Base-by-base conservation (phyloP, 2,329 filamentous ascomycete species). In the Talaromyces islandicus region DNA sequence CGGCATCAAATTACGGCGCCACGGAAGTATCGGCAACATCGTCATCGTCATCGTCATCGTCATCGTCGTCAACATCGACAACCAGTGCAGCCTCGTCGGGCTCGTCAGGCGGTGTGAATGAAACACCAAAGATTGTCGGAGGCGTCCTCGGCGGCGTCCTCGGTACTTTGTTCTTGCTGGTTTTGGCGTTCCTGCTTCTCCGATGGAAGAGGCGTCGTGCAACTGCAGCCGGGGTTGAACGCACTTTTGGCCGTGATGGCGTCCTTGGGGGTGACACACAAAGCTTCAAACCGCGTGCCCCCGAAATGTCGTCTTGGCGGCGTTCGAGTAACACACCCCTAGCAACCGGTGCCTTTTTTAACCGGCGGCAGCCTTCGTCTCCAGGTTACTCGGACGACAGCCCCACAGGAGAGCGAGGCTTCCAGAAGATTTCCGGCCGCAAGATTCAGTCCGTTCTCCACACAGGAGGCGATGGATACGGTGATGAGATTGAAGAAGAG, bases 101-200 rank as follows among this genome's bases (percentile, higher is more conserved):
- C 21, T 60, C 63, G 9, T 50, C 66, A 43, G 35, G 43, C 7
- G 38, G 56, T 35, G 41, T 21, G 21, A 67, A 63, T 30, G 71
- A 76, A 51, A 83, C 81, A 25, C 79, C 80, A 17, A 78, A 79
- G 61, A 80, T 87, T 3, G 83, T 86, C 21, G 85, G 85, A 7
- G 84, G 84, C 53, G 82, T 87, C n/a, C 78, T 88, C 27, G 85
- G 85, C 17, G 84, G 84, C 52, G 77, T 86, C 55, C 83, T 84
- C 35, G 85, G 84, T 29, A 67, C 83, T 35, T 80, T 83, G 12
- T 72, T 82, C 32, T 69, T 85, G 11, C 69, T 87, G 57, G 70
- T 85, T 32, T 48, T 72, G 5, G 59, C 69, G 38, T 59, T 73
- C 4, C 59, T 71, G 9, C 67, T 71, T 24, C 56, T 68, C 29